These are phyloP conservation scores for Monilinia polystroma DNA, from an alignment of 2,329 filamentous ascomycete species.

Conservation along the genomic window DNA sequence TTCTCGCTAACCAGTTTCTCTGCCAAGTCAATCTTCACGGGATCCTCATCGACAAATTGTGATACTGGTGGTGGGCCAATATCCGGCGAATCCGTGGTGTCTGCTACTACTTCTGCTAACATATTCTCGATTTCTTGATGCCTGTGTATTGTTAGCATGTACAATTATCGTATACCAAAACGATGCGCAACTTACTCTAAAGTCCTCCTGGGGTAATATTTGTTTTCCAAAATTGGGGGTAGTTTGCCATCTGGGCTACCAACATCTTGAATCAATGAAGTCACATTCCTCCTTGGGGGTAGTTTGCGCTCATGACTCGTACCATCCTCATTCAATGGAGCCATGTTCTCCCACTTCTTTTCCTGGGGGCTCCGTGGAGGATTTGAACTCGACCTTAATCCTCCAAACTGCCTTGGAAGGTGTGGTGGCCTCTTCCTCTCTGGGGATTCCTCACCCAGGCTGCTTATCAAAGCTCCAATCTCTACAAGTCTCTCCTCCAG, in stretches of 20 bases:
- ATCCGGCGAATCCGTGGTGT: slow-evolving; percentile 62
- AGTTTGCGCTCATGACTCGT: slow-evolving; percentile 53
- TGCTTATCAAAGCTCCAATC: slow-evolving; percentile 64
- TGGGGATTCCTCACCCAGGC: slow-evolving; percentile 61
- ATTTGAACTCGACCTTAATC: slow-evolving; percentile 42
- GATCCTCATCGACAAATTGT: slow-evolving; percentile 57
- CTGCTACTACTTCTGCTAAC: slow-evolving; percentile 31
- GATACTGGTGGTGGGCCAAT: slow-evolving; percentile 63
- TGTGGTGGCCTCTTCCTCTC: slow-evolving; percentile 49
- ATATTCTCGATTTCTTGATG: slow-evolving; percentile 37
- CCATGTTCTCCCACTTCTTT: slow-evolving; percentile 51
- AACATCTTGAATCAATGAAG: slow-evolving; percentile 40
- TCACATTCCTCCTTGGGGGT: slow-evolving; percentile 46
- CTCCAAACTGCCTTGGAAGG: slow-evolving; percentile 37
- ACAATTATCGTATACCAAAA: neutral
- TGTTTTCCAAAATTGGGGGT: slow-evolving; percentile 69
- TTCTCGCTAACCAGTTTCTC: slow-evolving; percentile 26
- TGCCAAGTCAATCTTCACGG: slow-evolving; percentile 54
- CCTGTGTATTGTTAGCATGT: slow-evolving; percentile 31
- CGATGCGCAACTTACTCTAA: slow-evolving; percentile 56
- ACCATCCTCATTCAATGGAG: slow-evolving; percentile 12
- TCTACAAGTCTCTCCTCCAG: slow-evolving; percentile 72
- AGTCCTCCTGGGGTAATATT: slow-evolving; percentile 64
- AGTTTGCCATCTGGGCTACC: slow-evolving; percentile 46
- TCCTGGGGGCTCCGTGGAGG: slow-evolving; percentile 49